Percentiles rank a stretch among this genome's conserved stretches.
Conservation (phyloP, 2,329 filamentous ascomycete genomes). For the Calycina herbarum region DNA sequence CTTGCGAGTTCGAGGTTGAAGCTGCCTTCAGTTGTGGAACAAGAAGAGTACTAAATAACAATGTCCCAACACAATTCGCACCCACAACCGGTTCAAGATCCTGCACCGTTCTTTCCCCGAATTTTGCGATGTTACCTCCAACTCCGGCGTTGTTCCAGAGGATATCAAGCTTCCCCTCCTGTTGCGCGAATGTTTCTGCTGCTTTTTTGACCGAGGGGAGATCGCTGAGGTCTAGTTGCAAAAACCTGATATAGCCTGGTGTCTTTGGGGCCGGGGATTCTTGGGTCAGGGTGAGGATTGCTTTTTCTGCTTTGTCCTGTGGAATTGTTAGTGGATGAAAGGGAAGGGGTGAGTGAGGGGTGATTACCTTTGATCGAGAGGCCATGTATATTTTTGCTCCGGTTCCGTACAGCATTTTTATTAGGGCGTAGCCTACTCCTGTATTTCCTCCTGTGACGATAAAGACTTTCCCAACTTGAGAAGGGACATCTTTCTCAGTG, state of each 20-base stretch:
- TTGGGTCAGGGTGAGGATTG: conserved; percentile 40
- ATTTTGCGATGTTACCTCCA: conserved; percentile 8
- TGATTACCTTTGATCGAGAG: conserved; percentile 35
- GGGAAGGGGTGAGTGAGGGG: background rate
- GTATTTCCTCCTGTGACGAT: conserved; percentile 20
- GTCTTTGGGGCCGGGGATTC: conserved; percentile 21
- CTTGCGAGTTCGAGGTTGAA: background rate
- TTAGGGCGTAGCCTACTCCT: conserved; percentile 39
- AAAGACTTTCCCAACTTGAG: conserved; percentile 15
- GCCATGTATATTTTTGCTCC: conserved; percentile 46
- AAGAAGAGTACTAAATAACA: conserved; percentile 37
- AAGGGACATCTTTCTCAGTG: conserved; percentile 39
- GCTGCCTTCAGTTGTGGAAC: conserved; percentile 39
- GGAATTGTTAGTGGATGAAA: background rate
- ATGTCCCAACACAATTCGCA: conserved; percentile 21
- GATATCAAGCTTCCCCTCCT: conserved; percentile 40
- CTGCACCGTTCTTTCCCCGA: conserved; percentile 7
- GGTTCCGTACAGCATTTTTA: conserved; percentile 40
- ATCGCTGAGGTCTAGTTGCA: conserved; percentile 41
- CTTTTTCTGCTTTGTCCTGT: conserved; percentile 38
- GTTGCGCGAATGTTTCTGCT: conserved; percentile 37
- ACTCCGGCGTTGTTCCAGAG: conserved; percentile 41
- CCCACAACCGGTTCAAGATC: conserved; percentile 20
- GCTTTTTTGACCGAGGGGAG: conserved; percentile 39
- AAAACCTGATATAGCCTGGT: conserved; percentile 34